Conservation (phyloP, 495 filamentous ascomycete genomes). For the Penicillium angulare region DNA sequence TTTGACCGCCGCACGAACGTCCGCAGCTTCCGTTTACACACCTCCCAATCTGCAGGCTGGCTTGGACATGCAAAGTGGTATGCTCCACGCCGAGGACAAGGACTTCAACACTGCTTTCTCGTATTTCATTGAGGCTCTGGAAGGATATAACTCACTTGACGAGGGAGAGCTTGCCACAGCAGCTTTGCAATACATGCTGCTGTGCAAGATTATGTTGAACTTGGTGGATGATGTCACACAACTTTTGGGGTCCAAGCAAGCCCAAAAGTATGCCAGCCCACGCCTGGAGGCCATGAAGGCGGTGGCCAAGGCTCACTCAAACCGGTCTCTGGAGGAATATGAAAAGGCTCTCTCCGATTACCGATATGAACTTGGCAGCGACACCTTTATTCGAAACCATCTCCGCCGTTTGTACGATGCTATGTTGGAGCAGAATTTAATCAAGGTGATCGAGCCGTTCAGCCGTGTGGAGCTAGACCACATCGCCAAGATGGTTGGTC, state of each 20-base stretch:
- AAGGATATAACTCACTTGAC: constrained; percentile 94
- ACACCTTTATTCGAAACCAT: constrained; percentile 93
- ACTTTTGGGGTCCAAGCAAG: constrained; percentile 90
- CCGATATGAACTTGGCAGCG: constrained; percentile 85
- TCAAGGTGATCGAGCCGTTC: constrained; percentile 99
- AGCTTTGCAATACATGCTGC: constrained; percentile 97
- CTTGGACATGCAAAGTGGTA: constrained; percentile 97
- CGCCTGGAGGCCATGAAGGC: constrained; percentile 98
- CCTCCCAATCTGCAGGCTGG: constrained; percentile 93
- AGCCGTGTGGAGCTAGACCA: constrained; percentile 94
- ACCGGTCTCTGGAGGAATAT: constrained; percentile 93
- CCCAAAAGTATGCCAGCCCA: constrained; percentile 89
- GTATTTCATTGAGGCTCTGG: constrained; percentile 98
- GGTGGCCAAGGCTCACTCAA: constrained; percentile 89
- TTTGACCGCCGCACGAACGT: constrained; percentile 89
- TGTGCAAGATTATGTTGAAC: constrained; percentile 99
- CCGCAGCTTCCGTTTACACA: constrained; percentile 93
- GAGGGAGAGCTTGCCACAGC: constrained; percentile 80
- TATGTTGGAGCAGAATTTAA: constrained; percentile 97
- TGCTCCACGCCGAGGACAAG: constrained; percentile 96
- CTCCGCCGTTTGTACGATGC: constrained; percentile 92
- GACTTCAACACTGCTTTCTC: constrained; percentile 98
- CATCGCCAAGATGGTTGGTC: constrained; percentile 93
- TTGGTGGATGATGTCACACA: constrained; percentile 90
- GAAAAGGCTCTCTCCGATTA: constrained; percentile 87